These are phyloP conservation scores for Oxyria digyna DNA, from an alignment of 148 eudicot species.

Conservation along the genomic window DNA sequence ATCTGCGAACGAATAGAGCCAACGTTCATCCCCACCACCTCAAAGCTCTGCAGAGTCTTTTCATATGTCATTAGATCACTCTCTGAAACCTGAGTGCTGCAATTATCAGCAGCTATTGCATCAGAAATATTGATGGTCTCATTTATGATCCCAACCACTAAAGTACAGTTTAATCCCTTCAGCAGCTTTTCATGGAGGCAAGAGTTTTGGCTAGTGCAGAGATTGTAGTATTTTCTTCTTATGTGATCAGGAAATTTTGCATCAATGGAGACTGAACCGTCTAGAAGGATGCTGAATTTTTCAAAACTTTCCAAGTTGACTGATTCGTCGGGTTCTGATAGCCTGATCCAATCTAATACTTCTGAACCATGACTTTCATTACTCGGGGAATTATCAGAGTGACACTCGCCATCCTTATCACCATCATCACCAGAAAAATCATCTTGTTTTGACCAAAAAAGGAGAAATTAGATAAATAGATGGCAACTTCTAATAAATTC, in stretches of 20 bases:
- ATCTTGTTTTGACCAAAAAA: neutral
- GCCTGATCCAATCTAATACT: conserved; percentile 4
- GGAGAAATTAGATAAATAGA: neutral
- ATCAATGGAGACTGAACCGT: conserved; percentile 25
- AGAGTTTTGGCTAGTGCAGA: conserved; percentile 29
- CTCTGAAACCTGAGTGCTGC: conserved; percentile 1
- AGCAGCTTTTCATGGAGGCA: conserved; percentile 33
- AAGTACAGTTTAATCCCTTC: conserved; percentile 19
- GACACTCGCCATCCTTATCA: too few relatives aligned
- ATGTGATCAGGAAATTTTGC: conserved; percentile 20
- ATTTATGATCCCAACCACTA: conserved; percentile 31
- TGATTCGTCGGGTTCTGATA: neutral
- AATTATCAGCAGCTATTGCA: conserved; percentile 25
- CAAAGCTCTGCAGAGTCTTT: conserved; percentile 4
- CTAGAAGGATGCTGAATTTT: conserved; percentile 23
- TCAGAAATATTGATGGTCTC: conserved; percentile 45
- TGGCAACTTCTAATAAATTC: neutral
- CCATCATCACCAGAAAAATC: neutral
- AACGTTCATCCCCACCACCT: conserved; percentile 6
- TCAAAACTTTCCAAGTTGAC: conserved; percentile 11
- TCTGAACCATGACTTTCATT: neutral
- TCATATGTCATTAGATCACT: conserved; percentile 11
- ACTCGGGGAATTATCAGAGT: neutral
- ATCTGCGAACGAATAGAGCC: neutral
- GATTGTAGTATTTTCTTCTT: conserved; percentile 37